Evolutionary conservation across 371 early-diverging fungal genomes (phyloP).

Genomic region (Fennellomyces sp.): DNA sequence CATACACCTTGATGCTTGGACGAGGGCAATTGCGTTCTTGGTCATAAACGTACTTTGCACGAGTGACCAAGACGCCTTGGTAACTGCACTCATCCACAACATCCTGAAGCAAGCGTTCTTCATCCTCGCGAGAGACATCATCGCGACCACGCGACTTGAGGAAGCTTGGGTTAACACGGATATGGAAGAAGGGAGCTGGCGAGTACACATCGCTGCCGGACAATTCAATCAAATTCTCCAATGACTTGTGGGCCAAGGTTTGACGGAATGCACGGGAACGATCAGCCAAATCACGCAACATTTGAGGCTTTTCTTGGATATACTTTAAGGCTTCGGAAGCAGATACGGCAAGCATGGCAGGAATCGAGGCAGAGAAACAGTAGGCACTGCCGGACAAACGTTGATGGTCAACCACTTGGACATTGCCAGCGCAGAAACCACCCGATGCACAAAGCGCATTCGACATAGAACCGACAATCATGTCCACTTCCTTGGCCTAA

Average conservation of each 20-base stretch:
- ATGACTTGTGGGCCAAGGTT: slow-evolving; percentile 33
- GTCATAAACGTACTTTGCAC: slow-evolving; percentile 85
- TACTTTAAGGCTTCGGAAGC: slow-evolving; percentile 85
- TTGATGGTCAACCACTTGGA: slow-evolving; percentile 93
- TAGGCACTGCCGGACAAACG: slow-evolving; percentile 94
- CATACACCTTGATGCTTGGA: slow-evolving; percentile 84
- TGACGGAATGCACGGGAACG: slow-evolving; percentile 41
- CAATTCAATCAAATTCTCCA: slow-evolving; percentile 48
- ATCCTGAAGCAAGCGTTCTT: slow-evolving; percentile 76
- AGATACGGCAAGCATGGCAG: slow-evolving; percentile 93
- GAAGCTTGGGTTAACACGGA: slow-evolving; percentile 57
- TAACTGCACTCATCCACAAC: slow-evolving; percentile 79
- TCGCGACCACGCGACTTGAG: slow-evolving; percentile 32
- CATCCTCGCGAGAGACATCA: slow-evolving; percentile 53
- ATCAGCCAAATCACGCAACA: slow-evolving; percentile 36
- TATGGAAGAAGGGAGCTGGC: slow-evolving; percentile 69
- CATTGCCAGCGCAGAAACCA: slow-evolving; percentile 94
- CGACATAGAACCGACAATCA: slow-evolving; percentile 92
- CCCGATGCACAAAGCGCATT: slow-evolving; percentile 89
- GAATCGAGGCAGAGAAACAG: slow-evolving; percentile 98
- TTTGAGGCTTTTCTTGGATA: slow-evolving; percentile 48
- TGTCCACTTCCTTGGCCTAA: slow-evolving; percentile 85
- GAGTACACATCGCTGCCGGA: slow-evolving; percentile 53
- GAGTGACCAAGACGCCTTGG: slow-evolving; percentile 80
- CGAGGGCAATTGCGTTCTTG: slow-evolving; percentile 80